A percentile compares a stretch with the other conserved stretches of the same genome.
These are phyloP conservation scores for Ceratocystis eucalypticola DNA, from an alignment of 2,329 filamentous ascomycete genomes.

Conservation along the genomic window DNA sequence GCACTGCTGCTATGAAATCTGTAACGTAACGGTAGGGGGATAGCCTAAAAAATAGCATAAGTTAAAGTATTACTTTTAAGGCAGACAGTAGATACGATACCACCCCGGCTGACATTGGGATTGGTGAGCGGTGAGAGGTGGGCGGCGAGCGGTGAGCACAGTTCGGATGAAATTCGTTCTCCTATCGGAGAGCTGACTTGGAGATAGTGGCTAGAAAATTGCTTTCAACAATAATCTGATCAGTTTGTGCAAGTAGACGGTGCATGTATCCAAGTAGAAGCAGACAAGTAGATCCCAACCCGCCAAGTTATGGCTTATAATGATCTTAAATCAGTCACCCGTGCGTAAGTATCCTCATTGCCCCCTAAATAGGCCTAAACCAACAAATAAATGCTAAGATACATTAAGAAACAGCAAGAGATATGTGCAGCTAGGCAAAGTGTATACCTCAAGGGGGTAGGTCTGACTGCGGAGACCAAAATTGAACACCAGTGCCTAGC, in stretches of 20 bases:
- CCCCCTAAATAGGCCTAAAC: too few species aligned
- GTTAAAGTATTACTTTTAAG: conserved; percentile 28
- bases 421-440: too few species aligned
- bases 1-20: not conserved
- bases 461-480: too few species aligned
- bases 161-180: not conserved
- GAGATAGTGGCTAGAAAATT: not conserved
- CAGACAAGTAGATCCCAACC: not conserved
- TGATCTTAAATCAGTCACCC: too few species aligned
- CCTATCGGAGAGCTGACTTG: not conserved
- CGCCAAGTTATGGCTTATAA: too few species aligned
- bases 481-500: too few species aligned
- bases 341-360: too few species aligned
- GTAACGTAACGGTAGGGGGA: not conserved
- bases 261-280: not conserved
- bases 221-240: too few species aligned
- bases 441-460: too few species aligned
- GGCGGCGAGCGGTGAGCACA: conserved; percentile 26
- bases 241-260: not conserved
- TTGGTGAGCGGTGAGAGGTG: conserved; percentile 30
- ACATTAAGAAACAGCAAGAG: too few species aligned
- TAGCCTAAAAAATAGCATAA: not conserved
- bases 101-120: conserved; percentile 31
- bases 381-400: too few species aligned
- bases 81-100: conserved; percentile 27